A percentile compares a stretch with the other conserved stretches of the same genome.
Evolutionary conservation across 164 flowering plant species (phyloP).

Genomic region (Litsea cubeba): DNA sequence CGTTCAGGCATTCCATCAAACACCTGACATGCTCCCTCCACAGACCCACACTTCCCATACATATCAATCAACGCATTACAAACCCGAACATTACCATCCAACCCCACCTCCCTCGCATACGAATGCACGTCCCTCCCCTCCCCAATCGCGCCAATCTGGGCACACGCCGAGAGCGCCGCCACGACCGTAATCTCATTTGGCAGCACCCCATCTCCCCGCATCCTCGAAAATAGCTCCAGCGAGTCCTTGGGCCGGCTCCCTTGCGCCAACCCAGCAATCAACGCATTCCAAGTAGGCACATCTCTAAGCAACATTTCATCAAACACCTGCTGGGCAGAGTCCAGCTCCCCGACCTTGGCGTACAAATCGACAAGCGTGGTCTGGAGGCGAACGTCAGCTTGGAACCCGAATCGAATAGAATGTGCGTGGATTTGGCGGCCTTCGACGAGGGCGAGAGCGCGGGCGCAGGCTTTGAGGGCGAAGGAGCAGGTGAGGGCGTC

Average conservation of each 20-base stretch:
- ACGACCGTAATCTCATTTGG: constrained; percentile 72
- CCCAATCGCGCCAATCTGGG: constrained; percentile 60
- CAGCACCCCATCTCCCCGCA: constrained; percentile 36
- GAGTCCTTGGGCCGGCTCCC: constrained; percentile 63
- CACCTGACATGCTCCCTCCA: constrained; percentile 50
- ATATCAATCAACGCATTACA: constrained; percentile 85
- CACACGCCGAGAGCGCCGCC: constrained; percentile 78
- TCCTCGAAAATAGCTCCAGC: constrained; percentile 41
- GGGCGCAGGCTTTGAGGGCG: constrained; percentile 73
- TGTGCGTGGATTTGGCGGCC: constrained; percentile 59
- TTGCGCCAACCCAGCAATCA: constrained; percentile 76
- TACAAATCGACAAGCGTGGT: constrained; percentile 74
- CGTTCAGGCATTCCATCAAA: constrained; percentile 44
- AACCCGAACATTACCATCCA: constrained; percentile 56
- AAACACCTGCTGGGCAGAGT: constrained; percentile 50
- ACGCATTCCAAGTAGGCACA: constrained; percentile 72
- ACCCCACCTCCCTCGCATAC: constrained; percentile 29
- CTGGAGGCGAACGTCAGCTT: constrained; percentile 43
- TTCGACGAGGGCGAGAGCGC: constrained; percentile 48
- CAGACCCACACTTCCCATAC: constrained; percentile 76
- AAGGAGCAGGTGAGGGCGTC: constrained; percentile 90
- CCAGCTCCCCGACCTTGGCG: constrained; percentile 54
- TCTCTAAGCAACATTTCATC: constrained; percentile 66
- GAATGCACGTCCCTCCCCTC: constrained; percentile 51
- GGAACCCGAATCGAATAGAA: constrained; percentile 38